Evolutionary conservation across 2,329 filamentous ascomycete species (phyloP).

Genomic region (Phaeosphaeriaceae sp.): DNA sequence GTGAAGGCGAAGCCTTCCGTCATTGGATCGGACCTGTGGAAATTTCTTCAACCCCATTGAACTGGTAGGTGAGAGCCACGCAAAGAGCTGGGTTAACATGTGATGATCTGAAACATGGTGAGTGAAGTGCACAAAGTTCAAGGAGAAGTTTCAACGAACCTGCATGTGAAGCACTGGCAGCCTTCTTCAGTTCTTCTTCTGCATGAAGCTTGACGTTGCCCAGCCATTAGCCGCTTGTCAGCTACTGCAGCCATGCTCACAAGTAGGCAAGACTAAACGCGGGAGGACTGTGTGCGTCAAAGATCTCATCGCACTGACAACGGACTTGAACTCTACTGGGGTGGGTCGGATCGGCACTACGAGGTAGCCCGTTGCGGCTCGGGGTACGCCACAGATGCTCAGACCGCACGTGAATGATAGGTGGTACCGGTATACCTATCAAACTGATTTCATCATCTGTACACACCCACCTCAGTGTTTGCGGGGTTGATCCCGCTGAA

Average conservation of each 20-base stretch:
- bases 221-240: conserved; percentile 1
- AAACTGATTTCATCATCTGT: neutral
- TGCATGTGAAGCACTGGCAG: neutral
- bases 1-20: too few species aligned
- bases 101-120: too few species aligned
- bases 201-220: conserved; percentile 1
- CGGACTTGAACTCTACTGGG: too few species aligned
- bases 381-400: neutral
- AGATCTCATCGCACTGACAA: too few species aligned
- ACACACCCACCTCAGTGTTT: neutral
- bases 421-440: too few species aligned
- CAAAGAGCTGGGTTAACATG: too few species aligned
- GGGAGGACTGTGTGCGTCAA: neutral
- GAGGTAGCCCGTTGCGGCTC: neutral
- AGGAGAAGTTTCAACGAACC: neutral
- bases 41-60: too few species aligned
- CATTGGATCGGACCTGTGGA: too few species aligned
- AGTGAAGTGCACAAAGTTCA: neutral
- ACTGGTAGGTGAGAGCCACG: too few species aligned
- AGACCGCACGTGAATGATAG: neutral
- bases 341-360: neutral
- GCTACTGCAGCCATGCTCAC: neutral
- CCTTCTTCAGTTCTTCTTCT: neutral
- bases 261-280: neutral
- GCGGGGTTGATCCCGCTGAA: neutral